Evolutionary conservation across 139 green algal genomes (phyloP), one percentile per base, ranked within the genome.

Genomic region (Chlamydomonas schloesseri): DNA sequence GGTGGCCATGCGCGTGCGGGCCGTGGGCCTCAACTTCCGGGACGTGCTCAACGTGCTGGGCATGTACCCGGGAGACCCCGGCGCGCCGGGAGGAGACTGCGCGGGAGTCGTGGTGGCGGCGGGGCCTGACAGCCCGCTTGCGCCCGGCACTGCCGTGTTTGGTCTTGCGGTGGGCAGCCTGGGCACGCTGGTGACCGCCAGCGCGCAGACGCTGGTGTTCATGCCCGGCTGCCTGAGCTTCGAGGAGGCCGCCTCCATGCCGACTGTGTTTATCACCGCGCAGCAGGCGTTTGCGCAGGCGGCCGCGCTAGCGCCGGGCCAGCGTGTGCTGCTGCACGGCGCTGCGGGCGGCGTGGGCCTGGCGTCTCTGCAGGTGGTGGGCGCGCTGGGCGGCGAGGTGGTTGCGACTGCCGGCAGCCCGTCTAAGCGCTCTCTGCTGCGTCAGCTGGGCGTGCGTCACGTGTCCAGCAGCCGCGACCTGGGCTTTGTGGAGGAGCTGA

Each of bases 61-160:
- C 81, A 97, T 97, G 95, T 98, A 97, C 90, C 95, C 95, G 28
- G 95, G 95, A 17, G 93, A 98, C 64, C 94, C 95, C 20, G 95
- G 95, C 1, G 82, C 86, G 33, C 95, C 96, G 0, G 95, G 95
- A n/a, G 93, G 88, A 33, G 96, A 98, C 89, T 96, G 92, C 85
- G 73, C 96, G 29, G 96, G 96, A 36, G 92, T 98, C 37, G 93
- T 98, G 67, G 73, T 96, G 36, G 37, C 46, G 23, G 64, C 58
- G 23, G 73, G 82, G 26, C 67, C 33, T 4, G 58, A n/a, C 28
- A 33, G 47, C 18, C 5, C 57, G 67, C 81, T 91, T 42, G 20
- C 69, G 31, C 71, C 83, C 26, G 95, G 96, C 20, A 90, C 94
- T 29, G 82, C 90, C 0, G 96, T 98, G 79, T 98, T 98, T 94